Evolutionary conservation across 257 asterid genomes (phyloP), one percentile per base, ranked within the genome.

Genomic region (Vinca minor): DNA sequence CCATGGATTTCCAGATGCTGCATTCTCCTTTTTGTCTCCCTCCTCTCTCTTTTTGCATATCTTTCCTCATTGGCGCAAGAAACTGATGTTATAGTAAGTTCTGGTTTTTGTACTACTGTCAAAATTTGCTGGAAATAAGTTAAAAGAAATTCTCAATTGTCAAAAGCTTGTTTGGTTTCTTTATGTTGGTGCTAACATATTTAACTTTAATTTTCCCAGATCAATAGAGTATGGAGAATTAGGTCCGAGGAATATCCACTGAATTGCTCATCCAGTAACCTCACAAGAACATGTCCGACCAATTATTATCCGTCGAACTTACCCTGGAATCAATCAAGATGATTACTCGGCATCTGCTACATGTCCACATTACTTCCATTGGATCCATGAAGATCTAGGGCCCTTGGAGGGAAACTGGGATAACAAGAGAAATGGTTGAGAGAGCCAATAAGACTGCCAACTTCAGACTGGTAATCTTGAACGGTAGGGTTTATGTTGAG

Each of bases 331-430:
- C 62, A 57, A 57, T 25, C 62, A 46, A 26, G 68, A 62, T 53
- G 35, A 53, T 25, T 28, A 28, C 4, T 52, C 66, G 42, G 26
- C 57, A 39, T 13, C 61, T 23, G 20, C 57, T 23, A 25, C 57
- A 1, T 78, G 83, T 31, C 83, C 83, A 2, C 81, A 78, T 28
- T 78, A 78, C 66, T 78, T 78, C 60, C 75, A 80, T 20, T 68
- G 80, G 80, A 75, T 78, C 59, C 68, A 78, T 1, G 75, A 72
- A 4, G 81, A 78, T 47, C 62, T 78, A 62, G 67, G 74, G 81
- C 81, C 80, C n/a, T 8, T 78, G 83, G 83, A 75, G 72, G 60
- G 81, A 75, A 58, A 75, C 81, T 2, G 83, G 83, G 54, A 78
- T 78, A 59, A 72, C 81, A 31, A 60, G 41, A 60, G 61, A 47